Base-by-base conservation (phyloP, 345 rosid genomes). In the Gynandropsis gynandra region DNA sequence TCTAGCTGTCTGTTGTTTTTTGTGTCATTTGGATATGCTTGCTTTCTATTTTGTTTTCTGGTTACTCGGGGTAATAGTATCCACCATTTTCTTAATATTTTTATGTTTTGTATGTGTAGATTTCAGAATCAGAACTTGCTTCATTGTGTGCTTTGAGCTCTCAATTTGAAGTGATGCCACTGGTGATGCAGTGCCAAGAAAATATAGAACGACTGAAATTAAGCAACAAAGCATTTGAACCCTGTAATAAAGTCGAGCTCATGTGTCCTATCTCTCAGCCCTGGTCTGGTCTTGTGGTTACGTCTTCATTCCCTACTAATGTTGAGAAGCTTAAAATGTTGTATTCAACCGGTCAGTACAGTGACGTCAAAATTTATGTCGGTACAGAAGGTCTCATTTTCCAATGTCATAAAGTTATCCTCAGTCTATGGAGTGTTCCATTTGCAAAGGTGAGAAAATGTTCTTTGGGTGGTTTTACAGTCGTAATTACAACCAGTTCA, bases 371-470 rank as follows among this genome's bases (percentile, higher is more conserved):
- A 59, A 64, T 92, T 65, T 68, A 52, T 49, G 65, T 83, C 31
- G 90, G 80, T 40, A 79, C 81, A 50, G 72, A 75, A 70, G 81
- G 85, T 71, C 74, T 74, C 62, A 77, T 80, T 71, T 72, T 76
- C 19, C 76, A 18, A n/a, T 56, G 77, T 56, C 97, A 92, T 67
- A 88, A 74, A 74, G 58, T 88, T 63, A 72, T 92, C 70, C 74
- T 92, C 20, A 73, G 97, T 66, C 57, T 88, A 41, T 85, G 95
- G 92, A 92, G 99, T 68, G 62, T 72, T 31, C 87, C 99, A 52
- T 92, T 92, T 78, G 73, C 87, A 63, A 92, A 85, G 87, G 99
- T 88, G 64, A 72, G 74, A 61, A 48, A 29, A 58, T 47, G 2
- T 16, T 29, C n/a, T n/a, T n/a, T n/a, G n/a, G n/a, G n/a, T n/a